A percentile compares a stretch with the other conserved stretches of the same genome.
Conservation (phyloP, 2,329 filamentous ascomycete genomes). For the Madurella fahalii region DNA sequence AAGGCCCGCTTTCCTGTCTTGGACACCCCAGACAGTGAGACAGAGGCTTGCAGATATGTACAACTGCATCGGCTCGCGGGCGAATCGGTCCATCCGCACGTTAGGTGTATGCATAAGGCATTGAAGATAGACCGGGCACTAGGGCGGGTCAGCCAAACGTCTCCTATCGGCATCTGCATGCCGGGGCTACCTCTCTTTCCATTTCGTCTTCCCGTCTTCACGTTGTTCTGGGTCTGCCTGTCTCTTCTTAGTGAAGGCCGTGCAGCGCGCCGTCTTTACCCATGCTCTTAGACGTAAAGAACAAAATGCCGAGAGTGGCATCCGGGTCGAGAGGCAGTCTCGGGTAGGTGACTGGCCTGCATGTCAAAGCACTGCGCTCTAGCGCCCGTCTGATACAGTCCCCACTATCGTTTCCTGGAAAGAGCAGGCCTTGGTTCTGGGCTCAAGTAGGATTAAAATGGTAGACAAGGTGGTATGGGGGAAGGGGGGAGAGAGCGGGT, state of each 20-base stretch:
- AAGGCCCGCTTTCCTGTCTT: constrained; percentile 8
- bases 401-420: constrained; percentile 15
- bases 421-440: constrained; percentile 19
- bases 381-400: constrained; percentile 16
- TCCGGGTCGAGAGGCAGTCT: neutral
- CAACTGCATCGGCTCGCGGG: constrained; percentile 7
- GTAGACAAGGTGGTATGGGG: constrained; percentile 2
- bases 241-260: no score
- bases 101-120: constrained; percentile 1
- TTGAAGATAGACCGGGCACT: neutral
- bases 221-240: neutral
- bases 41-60: constrained; percentile 9
- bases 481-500: constrained; percentile 3
- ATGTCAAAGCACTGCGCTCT: neutral
- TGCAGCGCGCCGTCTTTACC: neutral
- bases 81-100: neutral
- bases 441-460: constrained; percentile 7
- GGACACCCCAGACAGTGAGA: constrained; percentile 12
- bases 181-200: neutral
- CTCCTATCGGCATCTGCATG: neutral
- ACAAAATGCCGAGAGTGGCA: neutral
- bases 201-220: neutral
- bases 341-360: neutral
- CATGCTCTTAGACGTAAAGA: neutral
- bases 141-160: neutral